Evolutionary conservation across 495 filamentous ascomycete genomes (phyloP).

Genomic region (Neurospora tetrasperma): DNA sequence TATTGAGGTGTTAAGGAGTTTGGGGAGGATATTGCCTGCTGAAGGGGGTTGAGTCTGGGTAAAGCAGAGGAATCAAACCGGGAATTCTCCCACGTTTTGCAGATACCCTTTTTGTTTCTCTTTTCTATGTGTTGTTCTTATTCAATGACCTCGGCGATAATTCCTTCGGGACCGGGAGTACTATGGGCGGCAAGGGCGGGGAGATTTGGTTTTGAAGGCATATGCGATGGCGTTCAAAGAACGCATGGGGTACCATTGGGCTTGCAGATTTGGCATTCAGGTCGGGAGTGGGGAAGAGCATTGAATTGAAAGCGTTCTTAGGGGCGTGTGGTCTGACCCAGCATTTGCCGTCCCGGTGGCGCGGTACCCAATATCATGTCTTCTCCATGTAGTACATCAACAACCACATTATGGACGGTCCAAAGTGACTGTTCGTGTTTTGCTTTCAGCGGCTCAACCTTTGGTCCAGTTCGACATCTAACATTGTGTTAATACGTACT

Average conservation of each 20-base stretch:
- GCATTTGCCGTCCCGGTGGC: too few relatives aligned
- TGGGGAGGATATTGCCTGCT: conserved; percentile 47
- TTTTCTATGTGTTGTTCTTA: neutral
- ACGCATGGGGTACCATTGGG: neutral
- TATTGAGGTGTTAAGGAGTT: conserved; percentile 51
- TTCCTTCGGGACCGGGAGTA: neutral
- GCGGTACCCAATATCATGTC: neutral
- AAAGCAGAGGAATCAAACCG: neutral
- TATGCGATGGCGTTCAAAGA: neutral
- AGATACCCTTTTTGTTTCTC: neutral
- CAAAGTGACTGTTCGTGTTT: neutral
- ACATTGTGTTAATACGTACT: neutral
- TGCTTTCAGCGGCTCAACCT: neutral
- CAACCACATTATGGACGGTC: neutral
- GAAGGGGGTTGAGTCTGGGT: conserved; percentile 5
- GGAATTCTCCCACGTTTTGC: neutral
- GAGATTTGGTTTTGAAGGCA: neutral
- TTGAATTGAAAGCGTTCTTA: neutral
- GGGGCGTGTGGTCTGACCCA: too few relatives aligned
- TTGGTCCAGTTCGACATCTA: neutral
- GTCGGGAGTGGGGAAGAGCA: neutral
- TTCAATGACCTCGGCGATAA: neutral
- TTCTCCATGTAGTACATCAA: neutral
- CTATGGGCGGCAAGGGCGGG: neutral
- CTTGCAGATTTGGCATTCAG: neutral